phyloP scores from a whole-genome alignment of 78 protist species.

The Pelomyxa schiedti region DNA sequence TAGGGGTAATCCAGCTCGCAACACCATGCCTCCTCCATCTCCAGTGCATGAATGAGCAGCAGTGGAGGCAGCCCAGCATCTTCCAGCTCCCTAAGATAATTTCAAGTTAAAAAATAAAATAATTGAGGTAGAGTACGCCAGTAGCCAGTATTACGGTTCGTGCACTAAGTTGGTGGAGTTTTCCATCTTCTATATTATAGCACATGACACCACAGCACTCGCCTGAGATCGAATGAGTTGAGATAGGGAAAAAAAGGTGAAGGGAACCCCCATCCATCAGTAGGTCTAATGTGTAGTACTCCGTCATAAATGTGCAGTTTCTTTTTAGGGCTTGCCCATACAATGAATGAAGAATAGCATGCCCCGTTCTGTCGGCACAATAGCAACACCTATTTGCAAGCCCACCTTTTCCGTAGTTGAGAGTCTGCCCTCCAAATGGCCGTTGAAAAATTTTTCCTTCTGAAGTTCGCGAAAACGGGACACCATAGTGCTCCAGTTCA shows the following conservation, averaged over 20 bases:
- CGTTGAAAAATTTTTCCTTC: conserved; percentile 86
- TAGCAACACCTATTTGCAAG: conserved; percentile 90
- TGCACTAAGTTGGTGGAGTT: conserved; percentile 85
- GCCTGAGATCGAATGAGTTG: too few relatives aligned
- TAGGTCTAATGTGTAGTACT: conserved; percentile 94
- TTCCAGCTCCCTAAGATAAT: conserved; percentile 61
- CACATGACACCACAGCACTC: conserved; percentile 82
- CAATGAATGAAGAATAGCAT: conserved; percentile 95
- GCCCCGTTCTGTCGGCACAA: conserved; percentile 99
- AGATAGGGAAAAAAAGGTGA: too few relatives aligned
- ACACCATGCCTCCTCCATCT: conserved; percentile 96
- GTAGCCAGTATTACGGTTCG: conserved; percentile 84
- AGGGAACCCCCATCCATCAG: conserved; percentile 88
- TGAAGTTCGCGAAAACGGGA: conserved; percentile 96
- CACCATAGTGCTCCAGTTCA: conserved; percentile 94
- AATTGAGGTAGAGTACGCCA: conserved; percentile 55
- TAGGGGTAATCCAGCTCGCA: conserved; percentile 64
- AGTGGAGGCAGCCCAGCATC: conserved; percentile 86
- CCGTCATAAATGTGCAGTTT: conserved; percentile 83
- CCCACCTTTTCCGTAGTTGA: conserved; percentile 45
- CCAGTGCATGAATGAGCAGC: conserved; percentile 99
- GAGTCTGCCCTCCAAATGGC: conserved; percentile 86
- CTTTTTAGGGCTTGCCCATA: conserved; percentile 85
- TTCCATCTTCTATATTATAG: conserved; percentile 76
- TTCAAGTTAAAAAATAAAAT: neutral